phyloP scores from a whole-genome alignment of 306 rosid genomes.

The Urtica urens region DNA sequence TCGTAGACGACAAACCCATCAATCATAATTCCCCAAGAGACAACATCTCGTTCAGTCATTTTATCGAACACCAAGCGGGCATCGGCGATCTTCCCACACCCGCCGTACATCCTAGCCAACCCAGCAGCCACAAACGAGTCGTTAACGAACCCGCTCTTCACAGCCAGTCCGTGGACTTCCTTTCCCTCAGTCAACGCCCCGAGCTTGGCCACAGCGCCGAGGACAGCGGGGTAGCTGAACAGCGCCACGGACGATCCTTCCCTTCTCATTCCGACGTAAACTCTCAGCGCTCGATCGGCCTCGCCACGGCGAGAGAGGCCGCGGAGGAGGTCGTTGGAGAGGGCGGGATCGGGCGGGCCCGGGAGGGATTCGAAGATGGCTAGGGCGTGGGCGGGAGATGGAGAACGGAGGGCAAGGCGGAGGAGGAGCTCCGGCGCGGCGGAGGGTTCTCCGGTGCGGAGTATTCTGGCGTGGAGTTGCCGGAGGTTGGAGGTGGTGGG shows the following conservation, averaged over 20 bases:
- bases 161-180: constrained; percentile 62
- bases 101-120: constrained; percentile 51
- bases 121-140: constrained; percentile 74
- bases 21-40: constrained; percentile 40
- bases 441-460: constrained; percentile 26
- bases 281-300: constrained; percentile 38
- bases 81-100: constrained; percentile 44
- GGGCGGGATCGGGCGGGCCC: constrained; percentile 29
- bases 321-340: constrained; percentile 55
- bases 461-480: constrained; percentile 64
- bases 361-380: constrained; percentile 46
- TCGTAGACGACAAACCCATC: constrained; percentile 39
- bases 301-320: constrained; percentile 41
- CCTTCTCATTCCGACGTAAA: constrained; percentile 43
- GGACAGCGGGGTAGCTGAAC: constrained; percentile 64
- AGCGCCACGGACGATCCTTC: constrained; percentile 33
- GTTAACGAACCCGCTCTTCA: constrained; percentile 47
- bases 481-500: constrained; percentile 36
- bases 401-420: constrained; percentile 38
- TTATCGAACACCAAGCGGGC: constrained; percentile 72
- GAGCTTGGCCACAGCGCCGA: constrained; percentile 49
- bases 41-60: constrained; percentile 63
- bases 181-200: constrained; percentile 35
- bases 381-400: constrained; percentile 48
- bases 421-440: constrained; percentile 33